Percentiles rank a stretch among this genome's conserved stretches.
These are phyloP conservation scores for Diospyros lotus DNA, from an alignment of 148 eudicot species.

Conservation along the genomic window DNA sequence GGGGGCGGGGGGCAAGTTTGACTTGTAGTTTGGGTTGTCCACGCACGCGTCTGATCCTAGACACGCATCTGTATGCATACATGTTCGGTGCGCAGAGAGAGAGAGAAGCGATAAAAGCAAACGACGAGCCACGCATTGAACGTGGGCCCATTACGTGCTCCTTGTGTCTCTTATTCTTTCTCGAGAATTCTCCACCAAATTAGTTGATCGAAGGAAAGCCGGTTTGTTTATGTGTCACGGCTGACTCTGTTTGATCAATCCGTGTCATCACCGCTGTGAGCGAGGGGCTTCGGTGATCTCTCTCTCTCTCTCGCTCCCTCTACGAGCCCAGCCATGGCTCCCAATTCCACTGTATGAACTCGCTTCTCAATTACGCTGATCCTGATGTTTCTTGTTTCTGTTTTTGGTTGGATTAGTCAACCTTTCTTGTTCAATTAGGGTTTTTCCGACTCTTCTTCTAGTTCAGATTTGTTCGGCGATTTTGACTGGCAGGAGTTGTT, in stretches of 20 bases:
- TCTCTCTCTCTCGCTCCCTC: conserved; percentile 2
- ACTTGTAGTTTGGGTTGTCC: too few relatives aligned
- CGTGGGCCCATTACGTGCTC: neutral
- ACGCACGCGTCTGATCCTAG: too few relatives aligned
- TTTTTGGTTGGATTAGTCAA: neutral
- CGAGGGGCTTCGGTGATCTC: neutral
- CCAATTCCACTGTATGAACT: conserved; percentile 27
- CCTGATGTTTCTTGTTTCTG: neutral
- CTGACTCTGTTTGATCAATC: neutral
- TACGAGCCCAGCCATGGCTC: conserved; percentile 23
- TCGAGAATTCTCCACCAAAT: neutral
- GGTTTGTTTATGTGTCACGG: too few relatives aligned
- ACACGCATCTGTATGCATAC: too few relatives aligned
- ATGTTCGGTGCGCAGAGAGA: too few relatives aligned
- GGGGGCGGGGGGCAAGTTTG: too few relatives aligned
- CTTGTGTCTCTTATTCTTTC: conserved; percentile 3
- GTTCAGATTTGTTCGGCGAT: neutral
- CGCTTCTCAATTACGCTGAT: neutral
- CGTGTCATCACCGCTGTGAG: neutral
- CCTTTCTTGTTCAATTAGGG: neutral
- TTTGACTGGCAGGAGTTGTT: neutral
- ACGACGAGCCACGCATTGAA: neutral
- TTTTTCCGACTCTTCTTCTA: neutral
- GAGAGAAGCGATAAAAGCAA: too few relatives aligned
- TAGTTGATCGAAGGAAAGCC: neutral